Percentiles rank a stretch among this genome's conserved stretches.
Conservation (phyloP, 2,329 filamentous ascomycete genomes). For the Colletotrichum siamense region DNA sequence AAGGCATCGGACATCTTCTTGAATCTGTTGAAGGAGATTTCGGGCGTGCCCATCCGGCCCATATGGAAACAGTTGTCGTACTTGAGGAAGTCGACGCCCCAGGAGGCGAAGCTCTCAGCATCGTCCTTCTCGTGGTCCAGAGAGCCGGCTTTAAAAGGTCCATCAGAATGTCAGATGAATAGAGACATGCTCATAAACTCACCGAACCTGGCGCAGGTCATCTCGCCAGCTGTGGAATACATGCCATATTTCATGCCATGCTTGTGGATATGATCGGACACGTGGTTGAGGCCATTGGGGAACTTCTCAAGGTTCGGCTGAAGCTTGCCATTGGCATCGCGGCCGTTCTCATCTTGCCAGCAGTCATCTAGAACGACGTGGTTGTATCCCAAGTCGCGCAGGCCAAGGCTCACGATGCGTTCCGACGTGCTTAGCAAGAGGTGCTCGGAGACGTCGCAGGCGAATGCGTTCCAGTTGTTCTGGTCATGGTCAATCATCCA, state of each 20-base stretch:
- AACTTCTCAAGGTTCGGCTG: constrained; percentile 38
- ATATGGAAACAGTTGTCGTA: constrained; percentile 54
- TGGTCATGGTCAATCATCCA: neutral
- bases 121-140: constrained; percentile 58
- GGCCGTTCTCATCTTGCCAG: constrained; percentile 34
- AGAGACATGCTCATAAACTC: neutral
- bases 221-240: constrained; percentile 46
- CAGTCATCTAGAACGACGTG: constrained; percentile 39
- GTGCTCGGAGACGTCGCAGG: constrained; percentile 20
- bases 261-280: constrained; percentile 38
- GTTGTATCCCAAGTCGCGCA: constrained; percentile 32
- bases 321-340: constrained; percentile 29
- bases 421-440: constrained; percentile 25
- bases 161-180: neutral
- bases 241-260: constrained; percentile 43
- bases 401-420: constrained; percentile 28
- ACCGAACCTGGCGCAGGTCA: constrained; percentile 53
- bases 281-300: constrained; percentile 38
- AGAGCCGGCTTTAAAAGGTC: constrained; percentile 39
- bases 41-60: constrained; percentile 28
- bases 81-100: constrained; percentile 60
- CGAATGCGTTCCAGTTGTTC: constrained; percentile 21
- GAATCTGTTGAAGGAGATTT: constrained; percentile 33
- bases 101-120: constrained; percentile 55
- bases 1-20: constrained; percentile 38